Evolutionary conservation across 352 stramenopile genomes (phyloP).

Genomic region (Phytopythium delawarense): DNA sequence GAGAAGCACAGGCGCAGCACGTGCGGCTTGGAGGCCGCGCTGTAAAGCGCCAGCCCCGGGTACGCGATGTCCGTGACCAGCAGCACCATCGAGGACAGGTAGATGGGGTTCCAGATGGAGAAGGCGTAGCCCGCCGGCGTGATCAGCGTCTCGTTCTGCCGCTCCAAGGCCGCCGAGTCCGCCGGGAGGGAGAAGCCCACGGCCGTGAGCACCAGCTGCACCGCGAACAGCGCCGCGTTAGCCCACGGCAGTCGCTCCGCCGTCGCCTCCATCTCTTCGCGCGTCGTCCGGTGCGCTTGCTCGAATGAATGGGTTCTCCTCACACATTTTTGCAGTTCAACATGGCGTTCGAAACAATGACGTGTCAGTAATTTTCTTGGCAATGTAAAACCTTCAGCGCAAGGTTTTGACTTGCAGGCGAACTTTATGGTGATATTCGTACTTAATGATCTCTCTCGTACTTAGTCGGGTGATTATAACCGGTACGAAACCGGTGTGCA

Average conservation of each 20-base stretch:
- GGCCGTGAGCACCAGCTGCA: conserved; percentile 47
- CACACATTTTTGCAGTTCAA: no score
- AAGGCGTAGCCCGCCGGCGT: conserved; percentile 54
- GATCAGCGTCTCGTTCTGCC: conserved; percentile 40
- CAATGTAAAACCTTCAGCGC: no score
- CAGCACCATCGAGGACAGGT: conserved; percentile 53
- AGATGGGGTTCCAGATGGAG: conserved; percentile 67
- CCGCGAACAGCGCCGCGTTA: conserved; percentile 49
- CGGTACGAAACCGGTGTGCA: no score
- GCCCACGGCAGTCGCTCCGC: conserved; percentile 28
- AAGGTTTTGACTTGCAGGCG: no score
- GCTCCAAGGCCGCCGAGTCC: conserved; percentile 18
- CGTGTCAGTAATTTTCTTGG: no score
- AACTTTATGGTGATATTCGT: no score
- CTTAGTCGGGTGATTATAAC: background rate
- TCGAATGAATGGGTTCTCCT: no score
- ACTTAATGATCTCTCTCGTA: background rate
- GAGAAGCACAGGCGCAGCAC: conserved; percentile 33
- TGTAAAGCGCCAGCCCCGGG: conserved; percentile 43
- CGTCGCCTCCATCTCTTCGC: background rate
- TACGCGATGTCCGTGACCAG: conserved; percentile 52
- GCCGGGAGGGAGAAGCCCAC: conserved; percentile 22
- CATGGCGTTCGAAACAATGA: no score
- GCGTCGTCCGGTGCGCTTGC: no score
- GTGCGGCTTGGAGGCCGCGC: conserved; percentile 34